Evolutionary conservation across 2,329 filamentous ascomycete species (phyloP), one percentile per base, ranked within the genome.

Genomic region (Lithohypha guttulata): DNA sequence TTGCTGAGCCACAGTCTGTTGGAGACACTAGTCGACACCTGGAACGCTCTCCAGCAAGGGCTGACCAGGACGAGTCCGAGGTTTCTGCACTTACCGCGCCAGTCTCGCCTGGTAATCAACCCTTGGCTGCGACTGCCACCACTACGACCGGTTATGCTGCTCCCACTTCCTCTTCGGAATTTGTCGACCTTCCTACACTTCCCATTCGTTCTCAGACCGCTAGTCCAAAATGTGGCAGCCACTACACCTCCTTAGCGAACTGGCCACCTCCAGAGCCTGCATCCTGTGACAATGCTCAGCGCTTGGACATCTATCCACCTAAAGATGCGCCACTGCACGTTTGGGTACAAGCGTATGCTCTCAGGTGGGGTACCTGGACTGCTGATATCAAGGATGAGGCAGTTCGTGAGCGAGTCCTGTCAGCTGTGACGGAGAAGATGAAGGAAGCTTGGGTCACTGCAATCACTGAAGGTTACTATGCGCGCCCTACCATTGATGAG

Each of bases 331-430:
- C 48, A 11, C 34, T 49, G 31, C 40, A 43, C 20, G 14, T 35
- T 13, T 39, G 45, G 34, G 43, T 51, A 11, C 33, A 51, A 30
- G 42, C 43, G 11, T 43, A 46, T 33, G 29, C 41, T 17, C 33
- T 42, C 29, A 39, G 43, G 13, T 51, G 48, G 50, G 46, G 30
- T 13, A 22, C 42, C 9, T 42, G 47, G 36, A 43, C 41, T 9
- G 26, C 44, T 10, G 40, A 35, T 14, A 46, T 52, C 18, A 17
- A 38, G 23, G 40, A 51, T 22, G 44, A 42, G 2, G 22, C 42
- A 21, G 22, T 28, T 31, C 42, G 48, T 7, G 38, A 38, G 23
- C 42, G 46, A 18, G 26, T 49, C 11, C 35, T 51, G 13, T 42
- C 47, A 21, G 39, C 28, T 13, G 48, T 44, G 8, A 46, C 43